These are phyloP conservation scores for Sanghuangporus sanghuang DNA, from an alignment of 1,284 basidiomycete genomes.

Conservation along the genomic window DNA sequence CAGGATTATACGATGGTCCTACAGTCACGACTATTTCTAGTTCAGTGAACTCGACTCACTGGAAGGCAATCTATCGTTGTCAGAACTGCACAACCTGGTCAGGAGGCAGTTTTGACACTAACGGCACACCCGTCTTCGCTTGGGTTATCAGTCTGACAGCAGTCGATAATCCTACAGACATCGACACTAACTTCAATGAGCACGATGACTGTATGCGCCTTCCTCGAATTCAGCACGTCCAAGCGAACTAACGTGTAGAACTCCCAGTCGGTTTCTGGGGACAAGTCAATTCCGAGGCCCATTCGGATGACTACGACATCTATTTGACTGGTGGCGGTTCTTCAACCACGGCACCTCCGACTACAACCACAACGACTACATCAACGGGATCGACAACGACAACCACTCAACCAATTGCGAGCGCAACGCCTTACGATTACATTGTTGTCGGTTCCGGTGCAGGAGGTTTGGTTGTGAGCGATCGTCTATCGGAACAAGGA, in stretches of 20 bases:
- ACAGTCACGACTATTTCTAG: constrained; percentile 40
- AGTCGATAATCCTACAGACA: constrained; percentile 33
- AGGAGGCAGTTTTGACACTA: constrained; percentile 35
- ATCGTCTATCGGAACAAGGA: constrained; percentile 53
- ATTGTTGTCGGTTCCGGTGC: constrained; percentile 58
- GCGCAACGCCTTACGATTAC: constrained; percentile 52
- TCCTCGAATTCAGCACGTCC: neutral
- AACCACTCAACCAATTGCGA: constrained; percentile 32
- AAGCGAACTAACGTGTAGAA: neutral
- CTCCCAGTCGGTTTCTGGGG: constrained; percentile 54
- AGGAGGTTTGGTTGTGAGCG: constrained; percentile 44
- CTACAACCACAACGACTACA: constrained; percentile 23
- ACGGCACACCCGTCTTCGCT: constrained; percentile 39
- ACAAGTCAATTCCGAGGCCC: constrained; percentile 42
- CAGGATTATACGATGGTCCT: constrained; percentile 39
- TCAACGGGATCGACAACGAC: constrained; percentile 29
- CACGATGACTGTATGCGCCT: constrained; percentile 39
- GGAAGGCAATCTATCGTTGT: constrained; percentile 55
- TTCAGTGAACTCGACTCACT: constrained; percentile 45
- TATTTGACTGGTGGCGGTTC: constrained; percentile 45
- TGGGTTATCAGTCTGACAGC: constrained; percentile 43
- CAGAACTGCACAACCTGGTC: constrained; percentile 40
- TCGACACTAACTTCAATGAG: constrained; percentile 35
- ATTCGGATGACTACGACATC: constrained; percentile 41
- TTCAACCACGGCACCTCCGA: constrained; percentile 21